Evolutionary conservation across 1,139 yeast genomes (phyloP).

Genomic region (Hanseniaspora uvarum): DNA sequence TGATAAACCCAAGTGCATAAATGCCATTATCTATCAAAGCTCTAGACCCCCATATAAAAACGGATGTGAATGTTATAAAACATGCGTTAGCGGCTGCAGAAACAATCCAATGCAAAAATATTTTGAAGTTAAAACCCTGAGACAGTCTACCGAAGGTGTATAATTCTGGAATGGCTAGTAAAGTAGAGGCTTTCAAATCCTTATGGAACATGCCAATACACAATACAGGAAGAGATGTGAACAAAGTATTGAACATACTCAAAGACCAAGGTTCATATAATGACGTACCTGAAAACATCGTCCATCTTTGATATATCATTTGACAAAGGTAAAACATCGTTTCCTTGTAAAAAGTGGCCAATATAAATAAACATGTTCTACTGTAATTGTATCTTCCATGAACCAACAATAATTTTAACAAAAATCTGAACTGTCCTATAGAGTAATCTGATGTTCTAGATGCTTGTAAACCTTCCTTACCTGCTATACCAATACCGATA

Average conservation of each 20-base stretch:
- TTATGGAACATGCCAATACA: constrained; percentile 93
- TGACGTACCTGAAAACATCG: constrained; percentile 87
- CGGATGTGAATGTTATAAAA: constrained; percentile 56
- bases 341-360: constrained; percentile 93
- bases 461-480: constrained; percentile 93
- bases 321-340: constrained; percentile 80
- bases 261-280: constrained; percentile 92
- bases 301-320: constrained; percentile 72
- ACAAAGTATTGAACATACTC: constrained; percentile 91
- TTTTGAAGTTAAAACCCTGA: constrained; percentile 58
- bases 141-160: constrained; percentile 69
- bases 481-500: constrained; percentile 94
- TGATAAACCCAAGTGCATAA: constrained; percentile 69
- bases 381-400: constrained; percentile 94
- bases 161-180: constrained; percentile 83
- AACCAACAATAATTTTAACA: constrained; percentile 71
- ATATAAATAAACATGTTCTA: constrained; percentile 80
- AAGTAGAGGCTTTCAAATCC: constrained; percentile 78
- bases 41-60: constrained; percentile 57
- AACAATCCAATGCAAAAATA: constrained; percentile 70
- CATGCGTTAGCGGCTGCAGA: constrained; percentile 68
- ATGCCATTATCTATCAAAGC: constrained; percentile 63
- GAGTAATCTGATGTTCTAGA: constrained; percentile 93
- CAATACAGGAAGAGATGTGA: constrained; percentile 83
- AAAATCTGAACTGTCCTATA: constrained; percentile 82